Evolutionary conservation across 805 yeast species (phyloP), one percentile per base, ranked within the genome.

Genomic region (Kodamaea laetipori): DNA sequence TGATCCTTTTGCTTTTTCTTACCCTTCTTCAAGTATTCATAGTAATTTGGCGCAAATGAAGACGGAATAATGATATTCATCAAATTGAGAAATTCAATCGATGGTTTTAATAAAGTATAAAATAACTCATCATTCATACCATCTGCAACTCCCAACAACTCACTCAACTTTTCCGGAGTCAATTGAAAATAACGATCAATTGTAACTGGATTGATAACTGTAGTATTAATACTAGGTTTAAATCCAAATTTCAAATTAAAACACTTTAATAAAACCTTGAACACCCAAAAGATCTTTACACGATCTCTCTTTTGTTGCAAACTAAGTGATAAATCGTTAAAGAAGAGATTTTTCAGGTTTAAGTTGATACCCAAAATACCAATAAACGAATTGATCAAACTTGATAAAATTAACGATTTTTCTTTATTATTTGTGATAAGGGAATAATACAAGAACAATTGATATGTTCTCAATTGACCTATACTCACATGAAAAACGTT

Each of bases 381-480:
- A 45, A 71, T 71, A 48, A 66, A 69, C 8, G 75, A 60, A 52
- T 71, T 71, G 36, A 69, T 62, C 44, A 70, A 58, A 1, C 73
- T 61, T 2, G 69, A 64, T 23, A 71, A 50, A 1, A 69, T 58
- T 45, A 63, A 59, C 5, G 66, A 65, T 51, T 68, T 67, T 43
- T 68, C 75, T 45, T 69, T 69, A 49, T 70, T 69, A 45, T 70
- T 70, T 3, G 73, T 63, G 36, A 66, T 51, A 10, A 77, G 60
- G 6, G 80, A 66, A 54, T 74, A 77, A 52, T 76, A 73, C 42
- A 78, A 66, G 44, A 77, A 64, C 46, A 79, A 52, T 31, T 77
- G 58, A 39, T 74, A 69, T 9, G 79, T 76, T 53, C 78, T 82
- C 24, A 79, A 58, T 52, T 74, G 79, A 47, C 62, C 67, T 18